Base-by-base conservation (phyloP, 2,329 filamentous ascomycete species). In the Oidium heveae region DNA sequence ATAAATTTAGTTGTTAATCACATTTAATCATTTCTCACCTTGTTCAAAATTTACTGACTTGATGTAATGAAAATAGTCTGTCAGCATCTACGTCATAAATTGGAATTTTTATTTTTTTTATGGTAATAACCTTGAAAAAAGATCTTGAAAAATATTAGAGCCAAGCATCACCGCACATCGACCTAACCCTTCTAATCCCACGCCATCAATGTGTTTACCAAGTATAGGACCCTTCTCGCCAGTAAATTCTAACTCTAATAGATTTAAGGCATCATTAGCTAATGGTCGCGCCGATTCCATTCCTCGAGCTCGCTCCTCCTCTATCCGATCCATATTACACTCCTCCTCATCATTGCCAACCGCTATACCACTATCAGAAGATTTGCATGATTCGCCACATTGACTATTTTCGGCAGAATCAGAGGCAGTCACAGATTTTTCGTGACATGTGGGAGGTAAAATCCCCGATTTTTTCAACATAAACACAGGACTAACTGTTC, bases 401-500 rank as follows among this genome's bases (percentile, higher is more conserved):
- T 51, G 24, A 5, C 22, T 34, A 7, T 13, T 33, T 51, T 33
- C 15, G 7, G 13, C 28, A 1, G 49, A 54, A 2, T 43, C 37
- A 16, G 5, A 53, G 1, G 1, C 28, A 36, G 18, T 52, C 46
- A 43, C 8, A 13, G 22, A 43, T 20, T 18, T 33, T 36, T 22
- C 39, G 5, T 9, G 54, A 0, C 86, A 85, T 51, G 80, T 74
- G 55, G 74, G 69, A 0, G 91, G 91, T 53, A 96, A 69, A 64
- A 95, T 71, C 1, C 80, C 79, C 52, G 81, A 82, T 36, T 80
- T 75, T 44, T 76, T 72, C 28, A 96, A 71, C 10, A 89, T 72
- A 52, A 84, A 72, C 60, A 87, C 82, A 0, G 91, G 88, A 59
- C 88, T 79, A 4, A 96, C 77, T 0, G 89, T 96, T 61, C 89